A percentile compares a stretch with the other conserved stretches of the same genome.
Conservation (phyloP, 768 basidiomycete genomes). For the Sarcomyxa edulis region DNA sequence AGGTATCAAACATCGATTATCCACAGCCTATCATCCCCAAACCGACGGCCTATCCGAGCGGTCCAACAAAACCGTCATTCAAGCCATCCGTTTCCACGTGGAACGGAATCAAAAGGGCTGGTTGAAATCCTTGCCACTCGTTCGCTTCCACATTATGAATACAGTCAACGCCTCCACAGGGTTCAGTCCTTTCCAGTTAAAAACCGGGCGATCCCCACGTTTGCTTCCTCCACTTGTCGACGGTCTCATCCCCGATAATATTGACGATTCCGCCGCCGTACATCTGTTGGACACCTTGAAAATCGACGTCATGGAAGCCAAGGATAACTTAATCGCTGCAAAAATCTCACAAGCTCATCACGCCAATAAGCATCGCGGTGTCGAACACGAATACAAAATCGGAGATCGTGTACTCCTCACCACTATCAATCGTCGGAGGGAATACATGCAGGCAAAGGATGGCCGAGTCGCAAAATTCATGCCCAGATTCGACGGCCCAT, state of each 20-base stretch:
- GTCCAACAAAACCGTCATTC: no score
- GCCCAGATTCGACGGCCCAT: slow-evolving; percentile 25
- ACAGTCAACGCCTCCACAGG: slow-evolving; percentile 22
- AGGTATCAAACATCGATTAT: slow-evolving; percentile 23
- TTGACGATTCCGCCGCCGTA: slow-evolving; percentile 9
- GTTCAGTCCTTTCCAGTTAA: slow-evolving; percentile 25
- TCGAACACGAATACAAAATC: slow-evolving; percentile 13
- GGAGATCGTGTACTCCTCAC: no score
- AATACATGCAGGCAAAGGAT: no score
- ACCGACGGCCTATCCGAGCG: no score
- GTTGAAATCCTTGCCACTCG: slow-evolving; percentile 15
- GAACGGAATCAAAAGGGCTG: slow-evolving; percentile 25
- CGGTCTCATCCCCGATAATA: slow-evolving; percentile 10
- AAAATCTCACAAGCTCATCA: slow-evolving; percentile 17
- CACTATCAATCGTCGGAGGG: no score
- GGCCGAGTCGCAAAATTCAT: no score
- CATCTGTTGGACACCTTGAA: slow-evolving; percentile 6
- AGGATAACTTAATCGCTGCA: slow-evolving; percentile 20
- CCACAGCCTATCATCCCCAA: no score
- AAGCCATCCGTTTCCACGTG: no score
- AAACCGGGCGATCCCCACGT: slow-evolving; percentile 14
- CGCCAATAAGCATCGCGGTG: slow-evolving; percentile 14
- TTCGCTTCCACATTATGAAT: slow-evolving; percentile 29
- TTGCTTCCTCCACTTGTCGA: slow-evolving; percentile 19
- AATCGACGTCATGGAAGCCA: slow-evolving; percentile 14